Evolutionary conservation across 345 rosid genomes (phyloP), one percentile per base, ranked within the genome.

Genomic region (Salix udensis): DNA sequence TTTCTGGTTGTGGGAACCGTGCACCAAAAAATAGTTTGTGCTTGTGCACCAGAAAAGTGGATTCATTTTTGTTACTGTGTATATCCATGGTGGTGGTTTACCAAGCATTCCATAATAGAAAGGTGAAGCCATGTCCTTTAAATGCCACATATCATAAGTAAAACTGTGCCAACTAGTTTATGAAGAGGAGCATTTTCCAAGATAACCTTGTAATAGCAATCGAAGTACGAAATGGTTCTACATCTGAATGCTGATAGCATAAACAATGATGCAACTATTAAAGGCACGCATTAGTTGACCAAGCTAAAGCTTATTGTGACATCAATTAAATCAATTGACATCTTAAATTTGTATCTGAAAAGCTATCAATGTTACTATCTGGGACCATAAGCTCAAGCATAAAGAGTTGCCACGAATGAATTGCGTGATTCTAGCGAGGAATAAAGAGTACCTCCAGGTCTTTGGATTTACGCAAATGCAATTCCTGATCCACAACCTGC

Each of bases 401-500:
- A 79, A 46, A 26, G 30, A 71, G 73, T 52, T 7, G 36, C 40
- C 71, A 40, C 23, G 73, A 30, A 26, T 64, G 19, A 78, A 66
- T 31, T 7, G 44, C 53, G 71, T 6, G 60, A 68, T 36, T 60
- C 24, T 18, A 19, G 69, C 18, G 0, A 31, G 28, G 67, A 58
- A 36, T 58, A 52, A 55, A 36, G 34, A 58, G 52, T 88, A 90
- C 98, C 97, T 93, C 88, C 12, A 58, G 70, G 70, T 79, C 88
- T 81, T 88, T 89, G 65, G 90, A 78, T 76, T 86, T 91, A 37
- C 97, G 97, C 44, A 81, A 85, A 67, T 90, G 88, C 80, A 93
- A 82, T 36, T 87, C 91, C 19, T 89, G 84, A 65, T 89, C 89
- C 50, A 84, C 81, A 79, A 71, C 87, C 83, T 81, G 85, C 46